Conservation (phyloP, 2,329 filamentous ascomycete species). For the Xylariaceae sp. region DNA sequence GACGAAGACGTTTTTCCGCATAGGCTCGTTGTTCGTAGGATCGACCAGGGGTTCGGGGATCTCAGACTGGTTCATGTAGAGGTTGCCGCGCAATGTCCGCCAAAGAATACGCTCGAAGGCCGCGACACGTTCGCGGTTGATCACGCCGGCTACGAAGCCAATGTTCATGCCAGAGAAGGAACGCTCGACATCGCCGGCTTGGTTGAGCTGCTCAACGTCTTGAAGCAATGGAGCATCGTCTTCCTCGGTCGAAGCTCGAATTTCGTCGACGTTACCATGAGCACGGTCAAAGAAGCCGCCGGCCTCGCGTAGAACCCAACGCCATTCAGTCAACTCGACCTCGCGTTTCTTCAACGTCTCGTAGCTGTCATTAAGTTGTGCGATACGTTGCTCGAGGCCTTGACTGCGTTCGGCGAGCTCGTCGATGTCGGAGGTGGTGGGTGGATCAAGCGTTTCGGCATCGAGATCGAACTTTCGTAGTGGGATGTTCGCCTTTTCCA, state of each 20-base stretch:
- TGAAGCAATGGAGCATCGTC: conserved; percentile 91
- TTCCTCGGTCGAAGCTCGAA: conserved; percentile 81
- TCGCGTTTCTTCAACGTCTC: conserved; percentile 97
- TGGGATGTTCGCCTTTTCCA: conserved; percentile 85
- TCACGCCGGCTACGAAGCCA: conserved; percentile 95
- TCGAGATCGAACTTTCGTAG: conserved; percentile 92
- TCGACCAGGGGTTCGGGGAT: conserved; percentile 91
- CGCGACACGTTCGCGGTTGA: conserved; percentile 84
- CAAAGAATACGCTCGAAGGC: conserved; percentile 97
- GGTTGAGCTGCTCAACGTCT: conserved; percentile 80
- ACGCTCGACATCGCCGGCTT: conserved; percentile 65
- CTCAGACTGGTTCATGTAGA: conserved; percentile 99
- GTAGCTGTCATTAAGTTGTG: conserved; percentile 94
- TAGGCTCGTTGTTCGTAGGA: conserved; percentile 83
- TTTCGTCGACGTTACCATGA: conserved; percentile 94
- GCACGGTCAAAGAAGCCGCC: conserved; percentile 97
- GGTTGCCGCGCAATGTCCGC: conserved; percentile 92
- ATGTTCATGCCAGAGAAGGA: conserved; percentile 99
- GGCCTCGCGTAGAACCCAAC: conserved; percentile 94
- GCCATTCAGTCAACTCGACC: conserved; percentile 95
- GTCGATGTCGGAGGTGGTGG: conserved; percentile 91
- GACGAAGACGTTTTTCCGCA: conserved; percentile 97
- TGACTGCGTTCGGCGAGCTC: conserved; percentile 90
- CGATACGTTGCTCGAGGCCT: conserved; percentile 84
- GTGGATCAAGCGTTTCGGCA: conserved; percentile 76